These are phyloP conservation scores for Bipolaris gigantea DNA, from an alignment of 2,329 filamentous ascomycete species.

Conservation along the genomic window DNA sequence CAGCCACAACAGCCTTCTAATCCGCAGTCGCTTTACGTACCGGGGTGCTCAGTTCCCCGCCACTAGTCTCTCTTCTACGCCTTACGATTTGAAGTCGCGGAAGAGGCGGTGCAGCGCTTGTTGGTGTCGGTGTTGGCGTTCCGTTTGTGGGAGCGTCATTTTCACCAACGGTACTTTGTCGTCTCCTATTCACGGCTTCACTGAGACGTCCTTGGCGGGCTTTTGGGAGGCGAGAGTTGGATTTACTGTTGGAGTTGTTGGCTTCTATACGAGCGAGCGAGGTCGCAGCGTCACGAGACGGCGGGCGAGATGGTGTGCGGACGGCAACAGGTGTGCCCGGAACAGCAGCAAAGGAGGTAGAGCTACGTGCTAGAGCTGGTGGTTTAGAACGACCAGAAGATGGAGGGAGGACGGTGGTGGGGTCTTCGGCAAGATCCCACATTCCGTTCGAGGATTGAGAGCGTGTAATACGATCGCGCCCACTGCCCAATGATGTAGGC, in stretches of 20 bases:
- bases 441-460: conserved; percentile 37
- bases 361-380: conserved; percentile 27
- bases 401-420: conserved; percentile 21
- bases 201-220: conserved; percentile 35
- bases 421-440: conserved; percentile 41
- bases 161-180: conserved; percentile 33
- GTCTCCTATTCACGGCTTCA: conserved; percentile 32
- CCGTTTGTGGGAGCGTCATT: conserved; percentile 19
- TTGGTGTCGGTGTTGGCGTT: neutral
- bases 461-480: conserved; percentile 32
- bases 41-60: conserved; percentile 43
- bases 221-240: conserved; percentile 35
- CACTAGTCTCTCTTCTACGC: conserved; percentile 40
- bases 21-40: conserved; percentile 16
- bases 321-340: conserved; percentile 19
- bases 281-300: conserved; percentile 34
- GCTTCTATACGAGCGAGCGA: conserved; percentile 31
- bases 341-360: conserved; percentile 33
- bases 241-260: conserved; percentile 14
- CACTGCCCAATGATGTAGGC: conserved; percentile 24
- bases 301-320: conserved; percentile 28
- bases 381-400: conserved; percentile 25
- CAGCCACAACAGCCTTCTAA: conserved; percentile 12
- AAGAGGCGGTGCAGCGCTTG: conserved; percentile 24
- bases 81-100: conserved; percentile 40